Base-by-base conservation (phyloP, 345 rosid species). In the Mangifera indica region DNA sequence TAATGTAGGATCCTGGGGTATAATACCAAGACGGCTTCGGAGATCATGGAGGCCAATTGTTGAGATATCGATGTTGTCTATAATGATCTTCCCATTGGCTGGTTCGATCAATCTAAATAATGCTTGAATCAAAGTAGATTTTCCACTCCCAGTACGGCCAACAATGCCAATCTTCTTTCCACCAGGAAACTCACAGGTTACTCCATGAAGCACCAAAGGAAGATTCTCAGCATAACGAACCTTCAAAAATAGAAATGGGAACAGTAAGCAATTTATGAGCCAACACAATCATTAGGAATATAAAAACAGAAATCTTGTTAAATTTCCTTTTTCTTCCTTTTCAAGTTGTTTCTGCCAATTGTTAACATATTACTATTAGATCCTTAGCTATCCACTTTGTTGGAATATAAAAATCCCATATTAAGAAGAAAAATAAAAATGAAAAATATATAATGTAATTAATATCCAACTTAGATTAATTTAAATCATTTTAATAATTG, bases 141-240 rank as follows among this genome's bases (percentile, higher is more conserved):
- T 96, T 34, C 99, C 99, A 17, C 99, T 96, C 70, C 99, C 99
- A 4, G 99, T 96, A 71, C 99, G 84, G 63, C 99, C 99, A 71
- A 96, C 99, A 75, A 96, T 96, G 57, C 99, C 99, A 72, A 93
- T 96, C 78, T 93, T 96, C 71, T 82, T 89, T 17, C 99, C 98
- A 54, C 99, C 99, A 1, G 99, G 98, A 83, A 96, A 96, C 65
- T 79, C 71, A 74, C 97, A 87, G 77, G 82, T 83, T 71, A 95
- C 73, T 65, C 96, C 97, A 74, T 86, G 98, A 75, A 93, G 97
- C 58, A 96, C 99, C 74, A 86, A 67, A 7, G 99, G 99, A 72
- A 93, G 97, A 86, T 90, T 93, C 87, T 96, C 99, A 70, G 74
- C 94, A 81, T 96, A 96, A 21, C 97, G 98, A 78, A 93, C 92